Conservation (phyloP, 495 filamentous ascomycete species). For the Niebla homalea region DNA sequence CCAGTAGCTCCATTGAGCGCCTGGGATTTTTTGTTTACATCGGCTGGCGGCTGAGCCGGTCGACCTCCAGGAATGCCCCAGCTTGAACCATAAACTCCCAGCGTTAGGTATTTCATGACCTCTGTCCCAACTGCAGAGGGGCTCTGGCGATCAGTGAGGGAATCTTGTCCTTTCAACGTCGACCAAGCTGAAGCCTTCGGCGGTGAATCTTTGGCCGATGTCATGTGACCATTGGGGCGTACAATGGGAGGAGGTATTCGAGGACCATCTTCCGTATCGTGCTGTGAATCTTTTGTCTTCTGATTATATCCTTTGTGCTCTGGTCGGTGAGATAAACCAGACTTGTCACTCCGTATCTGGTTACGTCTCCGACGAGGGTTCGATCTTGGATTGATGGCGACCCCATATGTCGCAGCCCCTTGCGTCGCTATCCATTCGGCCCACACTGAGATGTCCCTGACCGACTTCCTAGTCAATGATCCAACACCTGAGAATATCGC, state of each 20-base stretch:
- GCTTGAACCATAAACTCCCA: conserved; percentile 44
- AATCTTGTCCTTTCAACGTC: neutral
- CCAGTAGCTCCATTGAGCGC: neutral
- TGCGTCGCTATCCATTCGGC: conserved; percentile 69
- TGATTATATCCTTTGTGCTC: neutral
- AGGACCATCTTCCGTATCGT: neutral
- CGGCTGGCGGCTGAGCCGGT: conserved; percentile 16
- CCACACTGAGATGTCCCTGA: conserved; percentile 62
- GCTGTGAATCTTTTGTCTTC: neutral
- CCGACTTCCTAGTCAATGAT: conserved; percentile 46
- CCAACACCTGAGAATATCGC: conserved; percentile 72
- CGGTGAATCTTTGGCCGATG: neutral
- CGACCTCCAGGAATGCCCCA: conserved; percentile 36
- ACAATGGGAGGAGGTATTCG: conserved; percentile 14
- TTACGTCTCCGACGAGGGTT: conserved; percentile 33
- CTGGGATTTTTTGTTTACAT: neutral
- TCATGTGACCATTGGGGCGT: neutral
- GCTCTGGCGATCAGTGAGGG: too few relatives aligned
- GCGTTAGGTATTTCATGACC: conserved; percentile 45
- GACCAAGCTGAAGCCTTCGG: neutral
- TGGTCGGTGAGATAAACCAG: neutral
- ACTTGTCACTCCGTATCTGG: conserved; percentile 10
- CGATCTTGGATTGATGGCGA: conserved; percentile 56
- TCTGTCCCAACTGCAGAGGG: conserved; percentile 24
- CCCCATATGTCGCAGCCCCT: conserved; percentile 68